Evolutionary conservation across 1,284 basidiomycete genomes (phyloP), one percentile per base, ranked within the genome.

Genomic region (Somion occarium): DNA sequence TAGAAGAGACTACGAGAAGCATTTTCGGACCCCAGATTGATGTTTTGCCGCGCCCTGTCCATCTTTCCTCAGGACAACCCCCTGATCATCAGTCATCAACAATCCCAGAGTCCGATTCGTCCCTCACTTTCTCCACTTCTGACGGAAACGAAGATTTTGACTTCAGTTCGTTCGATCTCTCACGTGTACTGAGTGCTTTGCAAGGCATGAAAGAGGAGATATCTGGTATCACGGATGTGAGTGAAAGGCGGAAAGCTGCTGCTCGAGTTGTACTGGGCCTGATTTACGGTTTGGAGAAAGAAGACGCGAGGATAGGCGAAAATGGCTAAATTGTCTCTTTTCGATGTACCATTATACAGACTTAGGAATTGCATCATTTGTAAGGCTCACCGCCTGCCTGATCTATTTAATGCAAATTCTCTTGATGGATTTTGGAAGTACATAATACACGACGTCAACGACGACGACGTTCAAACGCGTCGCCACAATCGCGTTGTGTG

Each of bases 161-260:
- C 50, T 50, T 61, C 26, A 58, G 61, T 30, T 64, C 73, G 22
- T 86, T 89, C 61, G 86, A 91, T 65, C 64, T 91, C 39, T 74
- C 78, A 27, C 69, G 73, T 44, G 78, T 90, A 30, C 60, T 89
- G n/a, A 71, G 72, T 38, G 74, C 79, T 2, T 69, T 91, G 30
- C 79, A 86, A 60, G 78, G 75, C 38, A 79, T 90, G 76, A 86
- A 86, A 61, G 78, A 78, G 38, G 85, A 91, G 66, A 88, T 91
- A 55, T 72, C 81, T 19, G 76, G 70, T 11, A 88, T 91, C 65
- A 69, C 73, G 3, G 74, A 85, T 59, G 79, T 83, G 58, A 74
- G 71, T 15, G 83, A 83, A 66, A 74, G 82, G 55, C 71, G 83
- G 59, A 78, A 71, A 59, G 79, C 83, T 25, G 87, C 88, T 0